Conservation (phyloP, 768 basidiomycete species). For the Tulasnella sp. region DNA sequence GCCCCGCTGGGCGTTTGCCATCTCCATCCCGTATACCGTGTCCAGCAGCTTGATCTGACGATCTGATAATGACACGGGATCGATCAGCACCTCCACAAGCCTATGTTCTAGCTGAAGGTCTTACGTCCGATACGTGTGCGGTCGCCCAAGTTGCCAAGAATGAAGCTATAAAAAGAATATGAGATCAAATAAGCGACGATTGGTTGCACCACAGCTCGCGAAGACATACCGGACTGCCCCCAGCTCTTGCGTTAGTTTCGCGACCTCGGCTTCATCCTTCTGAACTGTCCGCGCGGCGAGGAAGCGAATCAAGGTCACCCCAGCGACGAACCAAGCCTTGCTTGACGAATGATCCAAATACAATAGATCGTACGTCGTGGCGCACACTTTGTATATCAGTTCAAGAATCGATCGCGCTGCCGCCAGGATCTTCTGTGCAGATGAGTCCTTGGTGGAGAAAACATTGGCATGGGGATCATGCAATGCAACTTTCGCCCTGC, state of each 20-base stretch:
- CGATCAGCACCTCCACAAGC: neutral
- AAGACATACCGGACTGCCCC: slow-evolving; percentile 3
- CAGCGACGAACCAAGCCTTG: slow-evolving; percentile 10
- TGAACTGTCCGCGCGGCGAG: neutral
- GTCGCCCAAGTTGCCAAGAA: neutral
- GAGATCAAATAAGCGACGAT: neutral
- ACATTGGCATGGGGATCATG: slow-evolving; percentile 18
- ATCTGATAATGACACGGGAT: neutral
- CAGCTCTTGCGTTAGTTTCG: slow-evolving; percentile 1
- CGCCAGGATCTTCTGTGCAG: slow-evolving; percentile 1
- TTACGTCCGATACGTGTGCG: neutral
- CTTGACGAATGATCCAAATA: slow-evolving; percentile 12
- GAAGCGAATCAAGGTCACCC: slow-evolving; percentile 7
- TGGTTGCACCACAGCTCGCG: neutral
- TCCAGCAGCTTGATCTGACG: slow-evolving; percentile 1
- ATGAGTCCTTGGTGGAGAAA: neutral
- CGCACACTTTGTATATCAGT: slow-evolving; percentile 12
- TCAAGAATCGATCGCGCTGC: slow-evolving; percentile 14
- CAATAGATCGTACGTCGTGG: slow-evolving; percentile 17
- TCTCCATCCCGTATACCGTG: neutral
- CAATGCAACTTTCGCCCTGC: slow-evolving; percentile 10
- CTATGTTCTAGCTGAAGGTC: neutral
- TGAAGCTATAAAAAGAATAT: neutral
- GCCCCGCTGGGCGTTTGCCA: neutral
- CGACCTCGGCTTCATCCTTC: neutral